Conservation (phyloP, 805 yeast genomes). For the Jamesozyma rosinii region DNA sequence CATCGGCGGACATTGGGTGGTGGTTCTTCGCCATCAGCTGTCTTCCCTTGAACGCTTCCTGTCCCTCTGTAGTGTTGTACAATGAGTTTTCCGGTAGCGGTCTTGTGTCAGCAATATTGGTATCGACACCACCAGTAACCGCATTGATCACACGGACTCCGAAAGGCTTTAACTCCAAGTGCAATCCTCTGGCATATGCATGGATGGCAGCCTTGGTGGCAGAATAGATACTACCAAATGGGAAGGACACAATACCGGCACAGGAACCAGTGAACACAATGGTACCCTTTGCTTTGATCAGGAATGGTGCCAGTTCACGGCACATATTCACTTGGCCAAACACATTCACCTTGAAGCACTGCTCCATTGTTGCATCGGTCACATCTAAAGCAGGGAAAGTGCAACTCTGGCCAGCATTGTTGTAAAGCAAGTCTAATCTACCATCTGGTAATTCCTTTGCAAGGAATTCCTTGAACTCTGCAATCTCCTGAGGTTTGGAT, state of each 20-base stretch:
- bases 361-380: conserved; percentile 41
- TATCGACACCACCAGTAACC: conserved; percentile 67
- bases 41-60: conserved; percentile 41
- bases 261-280: conserved; percentile 69
- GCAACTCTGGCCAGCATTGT: conserved; percentile 74
- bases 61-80: conserved; percentile 44
- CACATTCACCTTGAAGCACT: conserved; percentile 57
- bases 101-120: conserved; percentile 60
- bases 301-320: conserved; percentile 44
- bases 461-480: conserved; percentile 37
- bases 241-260: conserved; percentile 58
- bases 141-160: conserved; percentile 62
- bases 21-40: conserved; percentile 50
- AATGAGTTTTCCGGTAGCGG: conserved; percentile 48
- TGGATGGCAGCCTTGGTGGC: conserved; percentile 71
- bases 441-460: conserved; percentile 35
- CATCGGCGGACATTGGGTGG: conserved; percentile 51
- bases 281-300: conserved; percentile 59
- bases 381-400: conserved; percentile 64
- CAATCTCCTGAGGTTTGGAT: conserved; percentile 40
- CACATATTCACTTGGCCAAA: conserved; percentile 58
- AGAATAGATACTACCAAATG: conserved; percentile 58
- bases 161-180: conserved; percentile 61
- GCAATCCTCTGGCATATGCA: conserved; percentile 53
- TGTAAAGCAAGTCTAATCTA: conserved; percentile 51